These are phyloP conservation scores for Trichoderma asperelloides DNA, from an alignment of 495 filamentous ascomycete species.

Conservation along the genomic window DNA sequence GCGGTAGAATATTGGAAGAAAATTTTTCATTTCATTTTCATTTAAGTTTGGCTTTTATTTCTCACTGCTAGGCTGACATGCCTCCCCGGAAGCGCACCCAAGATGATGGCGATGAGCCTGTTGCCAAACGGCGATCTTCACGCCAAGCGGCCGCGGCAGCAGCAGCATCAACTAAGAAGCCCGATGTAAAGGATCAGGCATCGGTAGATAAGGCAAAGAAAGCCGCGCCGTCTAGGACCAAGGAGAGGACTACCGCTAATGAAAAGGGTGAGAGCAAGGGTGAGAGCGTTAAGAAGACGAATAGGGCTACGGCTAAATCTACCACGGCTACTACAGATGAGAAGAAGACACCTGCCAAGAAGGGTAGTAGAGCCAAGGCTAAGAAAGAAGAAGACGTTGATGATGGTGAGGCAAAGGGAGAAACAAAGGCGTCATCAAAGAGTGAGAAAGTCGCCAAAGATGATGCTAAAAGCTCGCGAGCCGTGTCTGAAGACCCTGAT, in stretches of 20 bases:
- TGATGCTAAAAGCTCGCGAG: background rate
- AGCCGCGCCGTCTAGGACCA: background rate
- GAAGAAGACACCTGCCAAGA: background rate
- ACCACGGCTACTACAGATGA: background rate
- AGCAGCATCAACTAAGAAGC: background rate
- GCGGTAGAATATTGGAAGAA: too few species aligned
- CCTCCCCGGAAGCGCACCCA: background rate
- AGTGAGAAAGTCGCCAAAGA: background rate
- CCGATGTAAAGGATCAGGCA: background rate
- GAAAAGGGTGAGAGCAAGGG: background rate
- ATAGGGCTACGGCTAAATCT: background rate
- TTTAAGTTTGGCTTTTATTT: background rate
- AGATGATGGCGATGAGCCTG: background rate
- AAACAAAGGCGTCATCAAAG: background rate
- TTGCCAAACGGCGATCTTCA: conserved; percentile 5
- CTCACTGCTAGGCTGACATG: background rate
- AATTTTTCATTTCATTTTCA: background rate
- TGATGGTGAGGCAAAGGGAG: background rate
- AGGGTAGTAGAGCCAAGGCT: background rate
- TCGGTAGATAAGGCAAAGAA: background rate
- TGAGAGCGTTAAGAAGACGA: background rate
- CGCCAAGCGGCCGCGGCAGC: conserved; percentile 3
- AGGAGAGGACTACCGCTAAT: background rate
- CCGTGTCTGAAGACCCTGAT: conserved; percentile 9
- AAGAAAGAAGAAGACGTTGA: background rate